Conservation (phyloP, 257 asterid species). For the Scutellaria baicalensis region DNA sequence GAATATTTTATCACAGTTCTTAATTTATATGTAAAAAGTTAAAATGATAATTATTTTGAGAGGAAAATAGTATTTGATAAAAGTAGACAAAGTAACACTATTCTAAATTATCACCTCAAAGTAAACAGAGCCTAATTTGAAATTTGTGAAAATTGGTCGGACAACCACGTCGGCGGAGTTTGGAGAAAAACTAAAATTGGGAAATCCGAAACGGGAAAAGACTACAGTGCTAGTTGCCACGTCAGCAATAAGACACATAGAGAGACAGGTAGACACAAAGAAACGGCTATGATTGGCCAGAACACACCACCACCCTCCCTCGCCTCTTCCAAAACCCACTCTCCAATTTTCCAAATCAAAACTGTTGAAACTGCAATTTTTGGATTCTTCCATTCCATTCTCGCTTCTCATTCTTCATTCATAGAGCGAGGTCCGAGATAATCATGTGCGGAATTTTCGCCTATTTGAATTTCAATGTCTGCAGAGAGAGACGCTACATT, state of each 20-base stretch:
- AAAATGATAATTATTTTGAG: no score
- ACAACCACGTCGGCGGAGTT: no score
- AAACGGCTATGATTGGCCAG: background rate
- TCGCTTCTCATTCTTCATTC: background rate
- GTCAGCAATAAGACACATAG: background rate
- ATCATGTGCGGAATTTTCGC: slow-evolving; percentile 97
- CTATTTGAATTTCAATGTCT: slow-evolving; percentile 68
- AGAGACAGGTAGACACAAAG: background rate
- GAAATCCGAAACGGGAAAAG: no score
- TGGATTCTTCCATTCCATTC: background rate
- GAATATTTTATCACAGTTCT: no score
- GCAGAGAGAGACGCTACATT: slow-evolving; percentile 70
- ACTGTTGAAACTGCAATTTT: background rate
- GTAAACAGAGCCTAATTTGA: no score
- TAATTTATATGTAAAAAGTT: no score
- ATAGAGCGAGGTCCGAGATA: background rate
- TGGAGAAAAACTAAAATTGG: no score
- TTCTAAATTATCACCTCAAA: no score
- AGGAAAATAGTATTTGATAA: no score
- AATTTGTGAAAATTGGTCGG: no score
- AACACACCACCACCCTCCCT: background rate
- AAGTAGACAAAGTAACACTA: no score
- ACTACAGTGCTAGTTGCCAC: background rate
- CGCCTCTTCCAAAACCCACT: background rate
- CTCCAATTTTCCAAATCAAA: background rate